A percentile compares a stretch with the other conserved stretches of the same genome.
Evolutionary conservation across 345 rosid genomes (phyloP).

Genomic region (Sonneratia caseolaris): DNA sequence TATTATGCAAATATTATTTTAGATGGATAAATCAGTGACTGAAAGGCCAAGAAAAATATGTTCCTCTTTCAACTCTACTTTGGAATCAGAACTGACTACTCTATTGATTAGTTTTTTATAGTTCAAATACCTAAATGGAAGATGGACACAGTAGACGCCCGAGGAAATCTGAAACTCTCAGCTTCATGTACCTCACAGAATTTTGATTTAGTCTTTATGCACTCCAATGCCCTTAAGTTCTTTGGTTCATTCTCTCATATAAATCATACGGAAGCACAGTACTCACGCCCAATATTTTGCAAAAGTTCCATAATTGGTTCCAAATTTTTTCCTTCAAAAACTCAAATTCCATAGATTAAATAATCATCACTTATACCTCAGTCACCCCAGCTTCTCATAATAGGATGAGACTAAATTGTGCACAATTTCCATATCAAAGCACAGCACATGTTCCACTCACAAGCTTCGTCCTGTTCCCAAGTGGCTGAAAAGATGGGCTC

Average conservation of each 20-base stretch:
- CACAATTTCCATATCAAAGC: background rate
- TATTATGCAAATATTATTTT: background rate
- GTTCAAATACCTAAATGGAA: too few relatives aligned
- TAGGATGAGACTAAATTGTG: conserved; percentile 4
- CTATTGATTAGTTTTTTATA: too few relatives aligned
- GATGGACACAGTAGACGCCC: background rate
- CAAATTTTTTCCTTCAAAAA: background rate
- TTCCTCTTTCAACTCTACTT: background rate
- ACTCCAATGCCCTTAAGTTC: background rate
- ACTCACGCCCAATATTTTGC: background rate
- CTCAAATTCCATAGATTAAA: background rate
- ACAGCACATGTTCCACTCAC: conserved; percentile 4
- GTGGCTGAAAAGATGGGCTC: conserved; percentile 7
- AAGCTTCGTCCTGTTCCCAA: conserved; percentile 6
- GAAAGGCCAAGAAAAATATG: background rate
- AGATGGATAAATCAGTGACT: background rate
- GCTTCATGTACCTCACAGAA: background rate
- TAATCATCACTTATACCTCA: background rate
- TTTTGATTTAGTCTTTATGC: background rate
- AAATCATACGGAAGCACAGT: background rate
- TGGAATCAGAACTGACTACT: background rate
- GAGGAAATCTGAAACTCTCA: background rate
- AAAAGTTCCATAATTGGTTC: background rate
- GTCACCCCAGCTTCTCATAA: background rate
- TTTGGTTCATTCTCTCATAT: background rate